Base-by-base conservation (phyloP, 2,329 filamentous ascomycete species). In the Penicillium sp. region DNA sequence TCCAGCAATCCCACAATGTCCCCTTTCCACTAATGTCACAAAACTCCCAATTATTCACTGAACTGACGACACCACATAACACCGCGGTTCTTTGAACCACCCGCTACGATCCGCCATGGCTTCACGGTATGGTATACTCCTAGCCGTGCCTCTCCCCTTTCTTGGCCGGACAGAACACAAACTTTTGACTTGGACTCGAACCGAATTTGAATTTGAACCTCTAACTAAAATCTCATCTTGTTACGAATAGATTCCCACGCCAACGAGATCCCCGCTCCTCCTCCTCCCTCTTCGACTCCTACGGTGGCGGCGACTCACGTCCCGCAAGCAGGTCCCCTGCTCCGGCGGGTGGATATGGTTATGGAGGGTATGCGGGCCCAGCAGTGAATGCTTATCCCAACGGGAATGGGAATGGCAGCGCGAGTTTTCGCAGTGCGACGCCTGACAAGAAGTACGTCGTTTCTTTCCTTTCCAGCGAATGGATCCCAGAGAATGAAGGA, bases 271-370 rank as follows among this genome's bases (percentile, higher is more conserved):
- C 81, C 84, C 91, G 81, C 85, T 87, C 72, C 83, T 76, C 90
- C 73, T 89, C 86, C 74, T 88, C 88, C 68, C 87, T 93, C 66
- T 93, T 93, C 79, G 89, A 90, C 68, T 88, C 88, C 70, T 93
- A 92, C 79, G 87, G 85, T 66, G 84, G 85, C 66, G 84, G 85
- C 69, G 81, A 82, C 72, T 82, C 80, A 64, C 73, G 77, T 33
- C 76, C 78, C 3, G 68, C 70, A 26, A 79, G 75, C 62, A 74
- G 72, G 62, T 79, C 78, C 13, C 78, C 79, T 10, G 76, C 71
- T 26, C 70, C 68, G 76, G 76, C 85, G 49, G 88, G 89, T 73
- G 83, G 84, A 59, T 85, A 86, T 68, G 74, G 78, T 30, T 74
- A 75, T 63, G 72, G 71, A 67, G 71, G 72, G 17, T 76, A 76